Evolutionary conservation across 1,284 basidiomycete species (phyloP).

Genomic region (Leccinum subrobustum): DNA sequence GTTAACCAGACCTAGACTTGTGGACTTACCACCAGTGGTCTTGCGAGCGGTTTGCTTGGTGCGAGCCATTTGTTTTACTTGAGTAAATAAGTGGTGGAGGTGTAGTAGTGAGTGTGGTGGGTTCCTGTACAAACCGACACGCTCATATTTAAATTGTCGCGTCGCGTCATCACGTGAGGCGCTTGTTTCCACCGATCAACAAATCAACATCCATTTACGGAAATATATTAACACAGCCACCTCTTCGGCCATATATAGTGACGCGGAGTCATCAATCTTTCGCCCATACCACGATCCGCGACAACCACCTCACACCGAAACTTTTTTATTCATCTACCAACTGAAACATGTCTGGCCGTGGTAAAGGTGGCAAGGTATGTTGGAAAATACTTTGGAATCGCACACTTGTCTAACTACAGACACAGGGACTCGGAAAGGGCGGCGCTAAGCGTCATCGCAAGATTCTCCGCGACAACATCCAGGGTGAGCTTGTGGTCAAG

Average conservation of each 20-base stretch:
- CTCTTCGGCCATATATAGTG: slow-evolving; percentile 38
- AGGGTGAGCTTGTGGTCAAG: slow-evolving; percentile 36
- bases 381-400: no score
- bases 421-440: slow-evolving; percentile 46
- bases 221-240: slow-evolving; percentile 41
- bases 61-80: background rate
- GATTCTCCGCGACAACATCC: slow-evolving; percentile 69
- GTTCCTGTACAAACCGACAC: background rate
- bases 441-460: slow-evolving; percentile 68
- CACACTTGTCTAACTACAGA: background rate
- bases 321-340: background rate
- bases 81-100: background rate
- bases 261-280: slow-evolving; percentile 4
- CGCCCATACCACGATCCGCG: background rate
- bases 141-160: slow-evolving; percentile 39
- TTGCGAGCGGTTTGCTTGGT: slow-evolving; percentile 73
- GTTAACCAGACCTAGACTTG: background rate
- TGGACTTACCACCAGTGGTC: slow-evolving; percentile 70
- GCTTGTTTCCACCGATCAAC: slow-evolving; percentile 28
- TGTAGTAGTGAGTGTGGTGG: background rate
- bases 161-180: slow-evolving; percentile 42
- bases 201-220: slow-evolving; percentile 34
- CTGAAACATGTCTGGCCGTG: slow-evolving; percentile 70
- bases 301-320: background rate
- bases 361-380: slow-evolving; percentile 63